Base-by-base conservation (phyloP, 345 rosid genomes). In the Heritiera fomes region DNA sequence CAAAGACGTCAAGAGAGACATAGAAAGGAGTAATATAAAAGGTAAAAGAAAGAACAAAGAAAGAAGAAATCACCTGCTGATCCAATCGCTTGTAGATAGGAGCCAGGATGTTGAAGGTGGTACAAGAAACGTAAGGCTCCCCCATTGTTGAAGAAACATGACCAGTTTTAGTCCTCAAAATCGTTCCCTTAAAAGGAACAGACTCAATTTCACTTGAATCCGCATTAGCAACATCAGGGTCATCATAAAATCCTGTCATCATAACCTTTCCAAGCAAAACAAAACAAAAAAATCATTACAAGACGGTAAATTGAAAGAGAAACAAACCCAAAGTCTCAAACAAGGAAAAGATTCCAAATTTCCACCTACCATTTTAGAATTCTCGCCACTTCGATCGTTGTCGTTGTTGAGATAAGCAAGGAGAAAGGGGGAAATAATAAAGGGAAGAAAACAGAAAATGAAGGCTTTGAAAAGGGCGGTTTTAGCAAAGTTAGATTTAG, bases 51-150 rank as follows among this genome's bases (percentile, higher is more conserved):
- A 18, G 56, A 68, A 1, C 38, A 58, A 50, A 66, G 72, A n/a
- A 28, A 18, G 56, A 68, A 1, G 28, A 60, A 90, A 15, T 4
- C 61, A 71, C 97, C 88, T 88, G 82, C 18, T 82, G 84, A 77
- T 91, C 97, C 41, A 90, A 79, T 23, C 94, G 86, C 84, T 91
- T 93, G 73, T 91, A 93, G 72, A 90, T 91, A 47, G 98, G 98
- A 83, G 97, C 97, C 63, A 93, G 79, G 60, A 93, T 86, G 75
- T 93, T 93, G 84, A 93, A 93, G 80, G 98, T 93, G 13, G 95
- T 93, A 75, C 94, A 93, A 41, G 97, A 88, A 32, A 93, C 64
- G 68, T 82, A 83, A 55, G 85, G 85, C 30, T 83, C 89, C 13
- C 50, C 84, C 83, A 78, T 77, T 11, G 80, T 68, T 30, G 78